Evolutionary conservation across 1,139 yeast species (phyloP), one percentile per base, ranked within the genome.

Genomic region (Hansenula anomala): DNA sequence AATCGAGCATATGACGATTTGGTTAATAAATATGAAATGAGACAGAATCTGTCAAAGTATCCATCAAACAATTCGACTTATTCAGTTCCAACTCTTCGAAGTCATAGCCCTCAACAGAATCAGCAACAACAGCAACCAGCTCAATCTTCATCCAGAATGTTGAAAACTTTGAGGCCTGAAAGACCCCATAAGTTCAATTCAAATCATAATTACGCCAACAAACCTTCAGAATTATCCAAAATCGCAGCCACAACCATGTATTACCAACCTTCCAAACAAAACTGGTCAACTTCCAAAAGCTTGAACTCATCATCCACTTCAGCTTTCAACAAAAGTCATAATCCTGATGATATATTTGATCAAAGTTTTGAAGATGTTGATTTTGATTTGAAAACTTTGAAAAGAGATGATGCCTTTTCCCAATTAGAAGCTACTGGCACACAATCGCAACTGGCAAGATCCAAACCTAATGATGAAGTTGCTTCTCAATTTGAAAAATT

Each of bases 161-260:
- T 54, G 28, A 56, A 56, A 35, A 56, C 62, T 1, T 34, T 58
- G n/a, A 41, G 61, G 31, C 36, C 54, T 17, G 56, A 52, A 17
- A 50, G 42, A 38, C 58, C 37, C 27, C 42, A 45, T 28, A 45
- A 33, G 33, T 37, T 47, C 32, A 44, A 41, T 34, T 16, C 37
- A 23, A 44, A 37, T 29, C 29, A 30, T 17, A 50, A 41, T 40
- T 47, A 44, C n/a, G n/a, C n/a, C 40, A 56, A 56, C 6, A 16
- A 32, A 41, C 69, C 75, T 3, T 61, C 65, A 13, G 52, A 59
- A 7, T 36, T 46, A 25, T 68, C 73, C 4, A 62, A 55, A 39
- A 54, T 59, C 28, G 81, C 82, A 2, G 82, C 82, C 1, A 64
- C 63, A 30, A 49, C 66, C 2, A 66, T 71, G 15, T 71, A 78